Evolutionary conservation across 768 basidiomycete genomes (phyloP).

Genomic region (Suillus subalutaceus): DNA sequence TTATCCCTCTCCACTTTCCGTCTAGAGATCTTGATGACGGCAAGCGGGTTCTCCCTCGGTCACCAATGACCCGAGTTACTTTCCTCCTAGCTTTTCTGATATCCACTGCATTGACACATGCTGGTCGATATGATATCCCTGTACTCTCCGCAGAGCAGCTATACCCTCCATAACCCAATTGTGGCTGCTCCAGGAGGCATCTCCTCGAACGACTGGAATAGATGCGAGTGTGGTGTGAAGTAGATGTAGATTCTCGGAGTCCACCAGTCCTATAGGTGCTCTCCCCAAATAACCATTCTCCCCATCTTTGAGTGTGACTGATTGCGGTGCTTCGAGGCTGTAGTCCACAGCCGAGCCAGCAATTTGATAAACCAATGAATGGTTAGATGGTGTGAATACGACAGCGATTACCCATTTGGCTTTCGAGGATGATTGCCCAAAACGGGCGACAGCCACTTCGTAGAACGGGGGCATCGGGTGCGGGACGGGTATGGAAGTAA

Average conservation of each 20-base stretch:
- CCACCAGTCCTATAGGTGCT: conserved; percentile 26
- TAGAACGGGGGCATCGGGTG: conserved; percentile 36
- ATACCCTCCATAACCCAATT: conserved; percentile 37
- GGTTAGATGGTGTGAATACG: conserved; percentile 29
- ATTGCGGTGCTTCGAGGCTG: conserved; percentile 34
- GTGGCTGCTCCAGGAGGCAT: conserved; percentile 31
- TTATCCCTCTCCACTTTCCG: conserved; percentile 9
- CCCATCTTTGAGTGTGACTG: conserved; percentile 34
- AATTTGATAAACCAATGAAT: conserved; percentile 36
- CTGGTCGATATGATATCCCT: conserved; percentile 34
- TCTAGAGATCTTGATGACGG: neutral
- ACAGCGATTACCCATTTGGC: conserved; percentile 31
- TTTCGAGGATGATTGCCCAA: conserved; percentile 24
- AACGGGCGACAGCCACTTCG: conserved; percentile 34
- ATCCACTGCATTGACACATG: conserved; percentile 33
- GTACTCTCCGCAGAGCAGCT: conserved; percentile 27
- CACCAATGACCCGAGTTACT: conserved; percentile 17
- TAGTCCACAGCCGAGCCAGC: conserved; percentile 30
- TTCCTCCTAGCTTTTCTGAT: conserved; percentile 29
- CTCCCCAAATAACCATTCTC: conserved; percentile 31
- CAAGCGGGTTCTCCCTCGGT: conserved; percentile 1
- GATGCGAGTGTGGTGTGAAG: conserved; percentile 31
- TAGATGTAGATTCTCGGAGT: conserved; percentile 31
- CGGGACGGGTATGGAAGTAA: conserved; percentile 9
- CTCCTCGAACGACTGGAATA: conserved; percentile 28